Evolutionary conservation across 257 asterid species (phyloP).

Genomic region (Jaltomata sinuosa): DNA sequence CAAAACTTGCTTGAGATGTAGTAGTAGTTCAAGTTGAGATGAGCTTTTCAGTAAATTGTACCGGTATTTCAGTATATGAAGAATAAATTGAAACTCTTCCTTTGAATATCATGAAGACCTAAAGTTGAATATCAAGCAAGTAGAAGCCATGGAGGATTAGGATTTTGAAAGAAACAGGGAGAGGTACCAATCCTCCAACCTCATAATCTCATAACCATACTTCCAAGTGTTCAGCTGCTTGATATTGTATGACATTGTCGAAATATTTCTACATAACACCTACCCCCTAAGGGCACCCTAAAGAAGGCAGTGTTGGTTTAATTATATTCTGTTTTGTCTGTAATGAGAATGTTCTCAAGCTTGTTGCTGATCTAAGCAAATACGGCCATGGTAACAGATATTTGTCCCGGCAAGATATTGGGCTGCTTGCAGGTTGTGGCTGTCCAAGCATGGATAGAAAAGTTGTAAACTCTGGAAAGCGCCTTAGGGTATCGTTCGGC

Average conservation of each 20-base stretch:
- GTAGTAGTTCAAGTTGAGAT: neutral
- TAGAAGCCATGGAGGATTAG: neutral
- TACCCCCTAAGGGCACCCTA: neutral
- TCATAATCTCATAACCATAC: neutral
- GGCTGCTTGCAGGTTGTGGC: conserved; percentile 54
- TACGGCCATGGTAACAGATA: conserved; percentile 32
- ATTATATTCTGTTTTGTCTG: neutral
- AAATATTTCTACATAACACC: neutral
- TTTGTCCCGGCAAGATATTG: conserved; percentile 57
- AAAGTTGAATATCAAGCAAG: neutral
- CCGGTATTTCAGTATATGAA: neutral
- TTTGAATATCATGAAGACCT: neutral
- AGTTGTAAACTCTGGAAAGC: conserved; percentile 92
- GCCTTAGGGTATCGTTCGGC: conserved; percentile 68
- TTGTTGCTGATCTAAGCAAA: neutral
- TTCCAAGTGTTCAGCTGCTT: neutral
- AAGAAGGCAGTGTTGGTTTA: conserved; percentile 2
- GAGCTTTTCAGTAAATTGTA: neutral
- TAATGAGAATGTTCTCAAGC: neutral
- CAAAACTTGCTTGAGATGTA: neutral
- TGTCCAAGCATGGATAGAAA: conserved; percentile 89
- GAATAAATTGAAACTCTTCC: neutral
- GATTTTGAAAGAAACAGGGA: neutral
- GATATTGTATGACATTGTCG: neutral
- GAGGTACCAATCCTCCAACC: neutral